Evolutionary conservation across 2,329 filamentous ascomycete genomes (phyloP).

Genomic region (Sclerotinia sclerotiorum): DNA sequence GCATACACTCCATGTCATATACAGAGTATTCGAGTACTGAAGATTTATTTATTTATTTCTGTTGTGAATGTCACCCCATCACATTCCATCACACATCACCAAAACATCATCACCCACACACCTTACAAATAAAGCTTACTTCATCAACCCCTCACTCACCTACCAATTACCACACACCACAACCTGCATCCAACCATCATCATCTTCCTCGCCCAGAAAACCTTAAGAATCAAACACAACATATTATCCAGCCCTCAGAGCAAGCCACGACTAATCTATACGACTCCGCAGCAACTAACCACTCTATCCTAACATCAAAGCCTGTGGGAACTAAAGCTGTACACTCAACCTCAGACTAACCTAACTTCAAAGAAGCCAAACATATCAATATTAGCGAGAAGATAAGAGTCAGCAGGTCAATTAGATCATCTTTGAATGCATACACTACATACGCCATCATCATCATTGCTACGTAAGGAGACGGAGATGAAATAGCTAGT

Average conservation of each 20-base stretch:
- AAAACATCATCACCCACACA: conserved; percentile 1
- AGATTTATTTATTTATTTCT: neutral
- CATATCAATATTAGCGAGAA: conserved; percentile 1
- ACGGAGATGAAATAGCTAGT: neutral
- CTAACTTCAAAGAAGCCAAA: conserved; percentile 1
- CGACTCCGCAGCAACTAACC: neutral
- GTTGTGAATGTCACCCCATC: no score
- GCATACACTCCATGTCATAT: neutral
- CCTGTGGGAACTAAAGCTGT: neutral
- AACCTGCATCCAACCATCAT: conserved; percentile 2
- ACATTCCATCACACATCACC: neutral
- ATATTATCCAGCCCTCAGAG: conserved; percentile 5
- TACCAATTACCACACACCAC: conserved; percentile 3
- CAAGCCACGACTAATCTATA: conserved; percentile 8
- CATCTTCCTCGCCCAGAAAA: neutral
- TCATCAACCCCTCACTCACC: neutral
- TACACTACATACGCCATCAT: conserved; percentile 7
- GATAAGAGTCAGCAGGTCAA: conserved; percentile 3
- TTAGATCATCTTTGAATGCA: conserved; percentile 7
- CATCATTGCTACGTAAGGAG: conserved; percentile 4
- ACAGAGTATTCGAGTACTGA: neutral
- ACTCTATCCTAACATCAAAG: neutral
- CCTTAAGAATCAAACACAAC: neutral
- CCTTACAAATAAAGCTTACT: neutral
- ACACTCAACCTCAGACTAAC: neutral